Evolutionary conservation across 1,284 basidiomycete genomes (phyloP).

Genomic region (Naganishia albida): DNA sequence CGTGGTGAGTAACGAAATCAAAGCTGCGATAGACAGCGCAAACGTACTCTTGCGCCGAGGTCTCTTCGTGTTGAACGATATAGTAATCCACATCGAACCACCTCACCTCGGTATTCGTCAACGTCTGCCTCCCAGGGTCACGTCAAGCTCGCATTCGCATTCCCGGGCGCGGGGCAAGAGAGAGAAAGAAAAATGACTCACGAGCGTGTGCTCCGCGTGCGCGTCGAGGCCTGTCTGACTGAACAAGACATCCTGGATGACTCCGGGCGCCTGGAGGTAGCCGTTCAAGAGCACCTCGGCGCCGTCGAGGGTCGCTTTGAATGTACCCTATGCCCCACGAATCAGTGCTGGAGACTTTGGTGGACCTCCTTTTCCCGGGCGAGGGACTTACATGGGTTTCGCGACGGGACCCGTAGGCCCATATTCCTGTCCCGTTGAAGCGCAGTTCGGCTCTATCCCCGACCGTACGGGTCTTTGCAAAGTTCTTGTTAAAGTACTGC

Average conservation of each 20-base stretch:
- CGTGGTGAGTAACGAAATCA: too few species aligned
- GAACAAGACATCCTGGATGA: constrained; percentile 15
- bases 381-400: not conserved
- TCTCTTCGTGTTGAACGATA: constrained; percentile 18
- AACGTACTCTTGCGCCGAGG: constrained; percentile 15
- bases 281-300: not conserved
- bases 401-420: constrained; percentile 9
- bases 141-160: too few species aligned
- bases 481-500: constrained; percentile 12
- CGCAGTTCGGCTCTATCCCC: not conserved
- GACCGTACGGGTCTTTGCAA: not conserved
- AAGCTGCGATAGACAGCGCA: too few species aligned
- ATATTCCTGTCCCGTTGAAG: constrained; percentile 18
- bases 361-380: too few species aligned
- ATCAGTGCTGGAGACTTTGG: too few species aligned
- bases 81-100: constrained; percentile 20
- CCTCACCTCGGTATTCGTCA: not conserved
- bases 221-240: constrained; percentile 7
- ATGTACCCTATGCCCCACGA: too few species aligned
- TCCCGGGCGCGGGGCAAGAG: too few species aligned
- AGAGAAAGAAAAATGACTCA: not conserved
- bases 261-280: not conserved
- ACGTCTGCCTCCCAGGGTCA: too few species aligned
- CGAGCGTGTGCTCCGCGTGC: constrained; percentile 7
- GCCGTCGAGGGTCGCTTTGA: not conserved